Evolutionary conservation across 495 filamentous ascomycete species (phyloP), one percentile per base, ranked within the genome.

Genomic region (Elasticomyces elasticus): DNA sequence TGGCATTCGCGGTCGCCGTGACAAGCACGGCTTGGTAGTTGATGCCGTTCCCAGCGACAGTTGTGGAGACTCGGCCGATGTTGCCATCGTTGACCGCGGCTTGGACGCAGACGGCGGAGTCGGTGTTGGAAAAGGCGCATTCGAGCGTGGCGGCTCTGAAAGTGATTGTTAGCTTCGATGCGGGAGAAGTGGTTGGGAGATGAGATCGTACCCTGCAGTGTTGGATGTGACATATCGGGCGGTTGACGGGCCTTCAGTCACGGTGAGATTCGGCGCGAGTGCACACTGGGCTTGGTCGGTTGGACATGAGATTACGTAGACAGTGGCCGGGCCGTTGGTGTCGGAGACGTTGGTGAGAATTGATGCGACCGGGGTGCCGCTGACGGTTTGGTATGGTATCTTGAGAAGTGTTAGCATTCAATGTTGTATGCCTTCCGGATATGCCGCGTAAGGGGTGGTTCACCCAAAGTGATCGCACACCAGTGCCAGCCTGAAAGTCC

Each of bases 331-430:
- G 19, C 12, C 50, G n/a, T 20, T 40, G 28, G 13, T 38, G 28
- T 51, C 20, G 17, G 30, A 24, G 9, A 26, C 27, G 5, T 4
- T 40, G 13, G 35, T 40, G 12, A 13, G 4, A 5, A 56, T 50
- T 6, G 53, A 56, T 15, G 53, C 53, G 7, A 49, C 24, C 20
- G 46, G 53, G 1, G 44, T 56, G 15, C 52, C 52, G 35, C 11
- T 31, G 38, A 50, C 20, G 3, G 53, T 56, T 26, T 56, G 20
- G 35, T 35, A 56, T 9, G 53, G 53, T 12, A 56, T 56, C 52
- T 54, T 13, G 7, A 26, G 20, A 13, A 4, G 25, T n/a, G n/a
- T 53, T 41, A 41, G 28, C 28, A 35, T 4, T 20, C 25, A 1
- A 44, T 12, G 17, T 13, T 19, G 13, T 28, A 17, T 9, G 3